phyloP scores from a whole-genome alignment of 1,284 basidiomycete genomes.

The Peniophora sp. region DNA sequence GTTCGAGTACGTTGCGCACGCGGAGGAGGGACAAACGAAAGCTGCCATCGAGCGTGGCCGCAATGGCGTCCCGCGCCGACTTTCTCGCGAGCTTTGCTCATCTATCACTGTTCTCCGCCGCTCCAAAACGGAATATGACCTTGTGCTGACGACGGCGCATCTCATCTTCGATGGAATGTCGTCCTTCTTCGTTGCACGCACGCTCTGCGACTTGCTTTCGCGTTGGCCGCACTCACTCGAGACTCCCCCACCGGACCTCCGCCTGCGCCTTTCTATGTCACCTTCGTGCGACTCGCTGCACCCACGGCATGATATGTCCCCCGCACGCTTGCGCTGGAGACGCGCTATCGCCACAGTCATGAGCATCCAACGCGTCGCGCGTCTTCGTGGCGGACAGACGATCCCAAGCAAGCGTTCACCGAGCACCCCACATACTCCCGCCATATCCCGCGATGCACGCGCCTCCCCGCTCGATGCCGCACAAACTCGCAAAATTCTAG shows the following conservation, averaged over 20 bases:
- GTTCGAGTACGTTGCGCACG: not conserved
- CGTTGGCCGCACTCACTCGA: conserved; percentile 10
- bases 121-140: conserved; percentile 20
- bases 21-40: not conserved
- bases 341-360: conserved; percentile 36
- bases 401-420: conserved; percentile 36
- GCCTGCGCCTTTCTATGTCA: conserved; percentile 33
- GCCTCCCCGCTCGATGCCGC: no score
- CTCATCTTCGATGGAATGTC: conserved; percentile 41
- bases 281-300: conserved; percentile 28
- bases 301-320: conserved; percentile 22
- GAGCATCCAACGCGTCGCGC: not conserved
- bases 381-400: conserved; percentile 47
- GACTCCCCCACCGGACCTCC: conserved; percentile 16
- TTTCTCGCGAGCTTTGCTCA: not conserved
- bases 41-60: not conserved
- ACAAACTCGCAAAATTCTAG: conserved; percentile 15
- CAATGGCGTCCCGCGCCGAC: not conserved
- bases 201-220: conserved; percentile 37
- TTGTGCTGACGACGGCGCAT: conserved; percentile 37
- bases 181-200: conserved; percentile 30
- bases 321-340: conserved; percentile 38
- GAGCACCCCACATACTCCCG: conserved; percentile 27
- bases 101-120: not conserved
- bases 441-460: conserved; percentile 5